These are phyloP conservation scores for Chaetomium sp. DNA, from an alignment of 2,329 filamentous ascomycete species.

Conservation along the genomic window DNA sequence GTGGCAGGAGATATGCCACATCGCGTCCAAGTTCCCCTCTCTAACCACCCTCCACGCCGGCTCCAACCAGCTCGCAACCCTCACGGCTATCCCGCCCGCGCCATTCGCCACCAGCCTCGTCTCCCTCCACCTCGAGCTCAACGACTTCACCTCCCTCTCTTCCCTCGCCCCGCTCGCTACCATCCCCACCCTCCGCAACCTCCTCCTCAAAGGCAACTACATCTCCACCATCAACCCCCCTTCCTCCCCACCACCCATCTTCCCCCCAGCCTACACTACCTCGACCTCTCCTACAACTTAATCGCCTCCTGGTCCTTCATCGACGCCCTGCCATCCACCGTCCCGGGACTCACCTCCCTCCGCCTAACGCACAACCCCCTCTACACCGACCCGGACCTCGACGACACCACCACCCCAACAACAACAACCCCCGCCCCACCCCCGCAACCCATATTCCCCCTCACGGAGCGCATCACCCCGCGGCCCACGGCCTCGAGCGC, in stretches of 20 bases:
- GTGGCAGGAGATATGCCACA: slow-evolving; percentile 64
- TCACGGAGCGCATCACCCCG: slow-evolving; percentile 35
- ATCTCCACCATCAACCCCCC: slow-evolving; percentile 53
- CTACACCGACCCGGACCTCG: slow-evolving; percentile 57
- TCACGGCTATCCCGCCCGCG: slow-evolving; percentile 46
- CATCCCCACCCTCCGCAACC: slow-evolving; percentile 56
- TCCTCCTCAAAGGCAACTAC: slow-evolving; percentile 76
- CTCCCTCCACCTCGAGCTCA: slow-evolving; percentile 71
- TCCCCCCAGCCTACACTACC: slow-evolving; percentile 60
- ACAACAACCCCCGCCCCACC: slow-evolving; percentile 25
- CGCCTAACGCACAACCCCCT: slow-evolving; percentile 86
- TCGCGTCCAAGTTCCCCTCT: slow-evolving; percentile 56
- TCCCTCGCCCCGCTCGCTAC: slow-evolving; percentile 55
- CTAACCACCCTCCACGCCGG: slow-evolving; percentile 56
- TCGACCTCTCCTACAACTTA: slow-evolving; percentile 75
- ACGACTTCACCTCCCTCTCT: slow-evolving; percentile 63
- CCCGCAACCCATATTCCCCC: slow-evolving; percentile 16
- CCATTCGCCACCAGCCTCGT: slow-evolving; percentile 56
- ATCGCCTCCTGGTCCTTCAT: slow-evolving; percentile 73
- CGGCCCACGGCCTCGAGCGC: slow-evolving; percentile 27
- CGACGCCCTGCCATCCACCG: slow-evolving; percentile 64
- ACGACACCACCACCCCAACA: slow-evolving; percentile 32
- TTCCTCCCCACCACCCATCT: slow-evolving; percentile 49
- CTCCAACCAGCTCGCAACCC: slow-evolving; percentile 58
- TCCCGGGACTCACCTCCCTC: slow-evolving; percentile 74